Conservation (phyloP, 352 stramenopile genomes). For the Pythium aquatile region DNA sequence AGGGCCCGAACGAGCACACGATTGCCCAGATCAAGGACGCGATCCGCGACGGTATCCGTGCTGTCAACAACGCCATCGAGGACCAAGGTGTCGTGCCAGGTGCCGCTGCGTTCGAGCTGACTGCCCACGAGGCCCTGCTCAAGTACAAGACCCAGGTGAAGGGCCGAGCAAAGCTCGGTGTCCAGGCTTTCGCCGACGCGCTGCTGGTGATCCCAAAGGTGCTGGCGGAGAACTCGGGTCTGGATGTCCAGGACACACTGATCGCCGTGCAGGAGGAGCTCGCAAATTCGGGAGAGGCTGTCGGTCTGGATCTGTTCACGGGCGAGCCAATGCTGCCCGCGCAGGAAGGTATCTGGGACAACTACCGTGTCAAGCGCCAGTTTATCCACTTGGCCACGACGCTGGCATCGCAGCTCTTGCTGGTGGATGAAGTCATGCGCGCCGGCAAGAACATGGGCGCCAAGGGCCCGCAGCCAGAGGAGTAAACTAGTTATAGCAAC, state of each 20-base stretch:
- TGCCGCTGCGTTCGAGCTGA: slow-evolving; percentile 96
- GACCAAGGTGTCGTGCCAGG: slow-evolving; percentile 96
- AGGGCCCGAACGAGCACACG: slow-evolving; percentile 98
- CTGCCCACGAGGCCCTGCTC: slow-evolving; percentile 86
- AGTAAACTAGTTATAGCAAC: slow-evolving; percentile 39
- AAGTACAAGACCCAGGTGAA: slow-evolving; percentile 88
- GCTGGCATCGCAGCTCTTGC: slow-evolving; percentile 96
- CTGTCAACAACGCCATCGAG: slow-evolving; percentile 98
- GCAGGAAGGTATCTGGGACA: slow-evolving; percentile 98
- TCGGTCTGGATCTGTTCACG: slow-evolving; percentile 96
- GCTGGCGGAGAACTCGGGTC: slow-evolving; percentile 88
- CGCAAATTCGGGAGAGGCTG: slow-evolving; percentile 82
- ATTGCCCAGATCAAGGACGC: slow-evolving; percentile 99
- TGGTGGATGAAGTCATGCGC: slow-evolving; percentile 99
- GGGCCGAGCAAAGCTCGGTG: slow-evolving; percentile 96
- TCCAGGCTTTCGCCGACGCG: slow-evolving; percentile 97
- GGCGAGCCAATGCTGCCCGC: slow-evolving; percentile 96
- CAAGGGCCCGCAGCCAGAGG: slow-evolving; percentile 54
- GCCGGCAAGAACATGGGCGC: slow-evolving; percentile 97
- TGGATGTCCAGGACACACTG: slow-evolving; percentile 94
- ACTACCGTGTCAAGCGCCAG: slow-evolving; percentile 99
- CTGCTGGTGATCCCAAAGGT: slow-evolving; percentile 98
- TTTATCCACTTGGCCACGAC: slow-evolving; percentile 98
- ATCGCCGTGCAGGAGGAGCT: slow-evolving; percentile 97
- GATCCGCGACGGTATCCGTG: slow-evolving; percentile 96